These are phyloP conservation scores for Epichloe brachyelytri DNA, from an alignment of 2,329 filamentous ascomycete species.

Conservation along the genomic window DNA sequence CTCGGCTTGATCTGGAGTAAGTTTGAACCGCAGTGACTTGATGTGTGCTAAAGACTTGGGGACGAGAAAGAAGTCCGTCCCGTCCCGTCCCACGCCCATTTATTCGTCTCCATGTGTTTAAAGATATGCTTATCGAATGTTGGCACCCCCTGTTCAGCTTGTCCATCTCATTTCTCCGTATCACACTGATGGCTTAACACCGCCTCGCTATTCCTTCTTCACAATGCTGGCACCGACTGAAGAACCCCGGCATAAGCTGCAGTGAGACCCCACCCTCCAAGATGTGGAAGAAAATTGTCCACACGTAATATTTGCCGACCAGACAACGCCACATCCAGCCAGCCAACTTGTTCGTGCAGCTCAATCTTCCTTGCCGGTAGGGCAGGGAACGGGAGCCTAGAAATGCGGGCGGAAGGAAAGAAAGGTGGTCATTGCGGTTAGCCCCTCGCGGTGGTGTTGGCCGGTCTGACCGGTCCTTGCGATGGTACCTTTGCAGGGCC, in stretches of 20 bases:
- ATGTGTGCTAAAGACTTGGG: too few relatives aligned
- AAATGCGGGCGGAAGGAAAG: not conserved
- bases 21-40: too few relatives aligned
- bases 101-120: too few relatives aligned
- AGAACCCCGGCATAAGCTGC: not conserved
- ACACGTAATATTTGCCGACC: not conserved
- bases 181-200: not conserved
- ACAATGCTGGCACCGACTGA: not conserved
- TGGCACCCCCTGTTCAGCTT: not conserved
- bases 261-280: not conserved
- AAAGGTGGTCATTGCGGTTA: not conserved
- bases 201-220: not conserved
- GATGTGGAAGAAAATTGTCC: not conserved
- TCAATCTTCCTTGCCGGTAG: too few relatives aligned
- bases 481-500: not conserved
- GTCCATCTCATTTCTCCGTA: not conserved
- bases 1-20: too few relatives aligned
- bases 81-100: too few relatives aligned
- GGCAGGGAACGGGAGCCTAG: not conserved
- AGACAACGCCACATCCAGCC: not conserved
- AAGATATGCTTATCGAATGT: not conserved
- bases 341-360: too few relatives aligned
- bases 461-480: not conserved
- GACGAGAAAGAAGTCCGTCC: too few relatives aligned
- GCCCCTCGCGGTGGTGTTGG: not conserved